Evolutionary conservation across 495 filamentous ascomycete species (phyloP).

Genomic region (Neurospora sublineolata): DNA sequence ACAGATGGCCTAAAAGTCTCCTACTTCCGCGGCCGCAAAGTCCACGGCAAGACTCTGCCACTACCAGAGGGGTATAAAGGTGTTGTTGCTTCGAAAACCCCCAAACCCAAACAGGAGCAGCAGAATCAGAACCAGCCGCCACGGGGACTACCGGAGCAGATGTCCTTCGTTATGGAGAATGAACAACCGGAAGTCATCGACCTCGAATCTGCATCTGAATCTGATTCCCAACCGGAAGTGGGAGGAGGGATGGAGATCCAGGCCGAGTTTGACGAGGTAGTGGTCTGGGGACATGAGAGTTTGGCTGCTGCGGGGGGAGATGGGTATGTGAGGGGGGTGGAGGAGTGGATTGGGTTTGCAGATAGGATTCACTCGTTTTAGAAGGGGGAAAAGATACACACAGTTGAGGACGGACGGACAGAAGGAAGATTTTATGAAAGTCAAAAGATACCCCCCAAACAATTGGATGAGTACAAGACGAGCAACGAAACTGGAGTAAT

Average conservation of each 20-base stretch:
- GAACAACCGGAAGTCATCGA: constrained; percentile 13
- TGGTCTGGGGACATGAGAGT: constrained; percentile 73
- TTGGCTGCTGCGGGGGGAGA: constrained; percentile 38
- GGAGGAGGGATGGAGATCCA: constrained; percentile 47
- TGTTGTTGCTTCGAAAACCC: constrained; percentile 21
- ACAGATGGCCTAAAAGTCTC: constrained; percentile 41
- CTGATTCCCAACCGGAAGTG: too few relatives aligned
- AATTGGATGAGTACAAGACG: too few relatives aligned
- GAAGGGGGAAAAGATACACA: too few relatives aligned
- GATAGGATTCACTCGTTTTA: constrained; percentile 32
- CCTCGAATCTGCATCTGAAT: too few relatives aligned
- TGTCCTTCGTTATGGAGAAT: neutral
- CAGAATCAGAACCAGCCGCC: too few relatives aligned
- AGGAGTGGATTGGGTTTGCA: constrained; percentile 78
- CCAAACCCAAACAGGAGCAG: neutral
- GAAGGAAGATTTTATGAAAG: too few relatives aligned
- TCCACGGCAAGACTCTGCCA: constrained; percentile 54
- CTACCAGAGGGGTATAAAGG: constrained; percentile 71
- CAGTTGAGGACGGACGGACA: too few relatives aligned
- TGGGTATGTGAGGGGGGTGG: constrained; percentile 49
- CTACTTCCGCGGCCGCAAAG: constrained; percentile 75
- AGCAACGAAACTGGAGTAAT: too few relatives aligned
- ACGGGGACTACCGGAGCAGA: neutral
- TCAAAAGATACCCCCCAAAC: too few relatives aligned
- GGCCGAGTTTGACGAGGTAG: constrained; percentile 62